These are phyloP conservation scores for Candida tibetensis DNA, from an alignment of 805 yeast species.

Conservation along the genomic window DNA sequence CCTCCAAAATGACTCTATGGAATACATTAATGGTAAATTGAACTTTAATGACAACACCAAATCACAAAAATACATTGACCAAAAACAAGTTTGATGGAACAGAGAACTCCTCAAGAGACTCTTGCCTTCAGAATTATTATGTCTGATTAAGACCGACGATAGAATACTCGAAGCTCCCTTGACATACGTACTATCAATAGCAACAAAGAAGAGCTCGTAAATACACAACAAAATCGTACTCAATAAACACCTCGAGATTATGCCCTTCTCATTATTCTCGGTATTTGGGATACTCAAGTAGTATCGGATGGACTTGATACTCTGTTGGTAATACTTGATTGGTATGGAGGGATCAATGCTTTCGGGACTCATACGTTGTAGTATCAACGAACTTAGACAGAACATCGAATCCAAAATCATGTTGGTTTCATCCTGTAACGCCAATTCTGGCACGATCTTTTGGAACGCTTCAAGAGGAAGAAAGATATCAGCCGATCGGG, in stretches of 20 bases:
- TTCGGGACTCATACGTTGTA: constrained; percentile 28
- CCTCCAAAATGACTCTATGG: constrained; percentile 31
- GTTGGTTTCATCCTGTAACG: constrained; percentile 37
- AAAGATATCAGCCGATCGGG: constrained; percentile 32
- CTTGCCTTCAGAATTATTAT: constrained; percentile 7
- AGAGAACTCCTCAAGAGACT: constrained; percentile 27
- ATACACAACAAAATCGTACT: constrained; percentile 37
- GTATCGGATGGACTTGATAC: constrained; percentile 31
- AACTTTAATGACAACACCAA: constrained; percentile 33
- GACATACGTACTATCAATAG: constrained; percentile 35
- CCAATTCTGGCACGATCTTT: constrained; percentile 33
- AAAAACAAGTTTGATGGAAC: constrained; percentile 33
- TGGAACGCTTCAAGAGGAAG: constrained; percentile 27
- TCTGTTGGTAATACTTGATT: constrained; percentile 35
- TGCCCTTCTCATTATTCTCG: constrained; percentile 24
- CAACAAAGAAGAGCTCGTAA: constrained; percentile 38
- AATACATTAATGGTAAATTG: constrained; percentile 29
- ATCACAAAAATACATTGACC: constrained; percentile 37
- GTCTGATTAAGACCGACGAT: constrained; percentile 24
- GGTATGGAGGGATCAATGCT: constrained; percentile 29
- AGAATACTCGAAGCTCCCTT: constrained; percentile 37
- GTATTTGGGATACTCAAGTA: constrained; percentile 25
- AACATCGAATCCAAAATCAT: constrained; percentile 37
- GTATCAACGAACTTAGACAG: constrained; percentile 35
- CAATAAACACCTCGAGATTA: constrained; percentile 34